Evolutionary conservation across 208 protist genomes (phyloP).

Genomic region (Wallacemonas sp.): DNA sequence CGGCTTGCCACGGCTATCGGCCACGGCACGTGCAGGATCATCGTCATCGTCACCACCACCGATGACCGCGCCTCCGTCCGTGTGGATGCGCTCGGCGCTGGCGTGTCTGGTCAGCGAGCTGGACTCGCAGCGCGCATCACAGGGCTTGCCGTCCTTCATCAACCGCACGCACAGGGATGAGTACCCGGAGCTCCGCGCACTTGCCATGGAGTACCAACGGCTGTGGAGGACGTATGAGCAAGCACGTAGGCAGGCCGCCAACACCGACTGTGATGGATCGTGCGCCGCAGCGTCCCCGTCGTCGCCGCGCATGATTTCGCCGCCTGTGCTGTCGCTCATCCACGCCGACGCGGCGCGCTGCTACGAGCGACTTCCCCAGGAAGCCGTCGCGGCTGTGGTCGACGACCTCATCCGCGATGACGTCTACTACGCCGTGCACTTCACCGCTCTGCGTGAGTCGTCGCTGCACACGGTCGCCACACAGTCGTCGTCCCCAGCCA

Average conservation of each 20-base stretch:
- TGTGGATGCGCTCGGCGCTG: constrained; percentile 35
- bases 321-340: constrained; percentile 20
- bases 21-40: not conserved
- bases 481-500: no score
- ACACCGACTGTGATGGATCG: no score
- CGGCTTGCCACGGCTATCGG: constrained; percentile 16
- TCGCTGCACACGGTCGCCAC: no score
- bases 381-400: constrained; percentile 33
- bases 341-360: constrained; percentile 66
- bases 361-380: constrained; percentile 70
- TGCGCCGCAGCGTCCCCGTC: not conserved
- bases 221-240: not conserved
- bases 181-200: constrained; percentile 66
- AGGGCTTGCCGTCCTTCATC: constrained; percentile 21
- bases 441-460: constrained; percentile 21
- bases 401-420: constrained; percentile 39
- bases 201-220: constrained; percentile 21
- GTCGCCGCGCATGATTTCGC: not conserved
- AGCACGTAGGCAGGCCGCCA: no score
- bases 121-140: constrained; percentile 30
- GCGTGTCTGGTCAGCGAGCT: constrained; percentile 51
- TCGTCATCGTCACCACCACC: not conserved
- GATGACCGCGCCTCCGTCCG: not conserved
- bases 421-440: constrained; percentile 35
- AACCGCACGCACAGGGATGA: constrained; percentile 57